Base-by-base conservation (phyloP, 1,284 basidiomycete genomes). In the Stygiomarasmius scandens region DNA sequence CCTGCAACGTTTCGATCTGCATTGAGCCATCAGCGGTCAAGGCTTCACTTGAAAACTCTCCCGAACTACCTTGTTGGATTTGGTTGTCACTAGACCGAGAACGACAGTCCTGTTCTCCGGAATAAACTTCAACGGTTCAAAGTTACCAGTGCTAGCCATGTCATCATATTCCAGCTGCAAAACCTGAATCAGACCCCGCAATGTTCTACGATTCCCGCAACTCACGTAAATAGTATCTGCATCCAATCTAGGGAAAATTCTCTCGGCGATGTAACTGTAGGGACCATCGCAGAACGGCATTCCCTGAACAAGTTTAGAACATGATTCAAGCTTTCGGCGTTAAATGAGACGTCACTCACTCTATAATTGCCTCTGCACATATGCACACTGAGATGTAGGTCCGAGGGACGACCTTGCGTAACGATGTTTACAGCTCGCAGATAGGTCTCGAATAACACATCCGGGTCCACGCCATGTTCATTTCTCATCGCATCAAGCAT, bases 341-440 rank as follows among this genome's bases (percentile, higher is more conserved):
- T n/a, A n/a, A n/a, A n/a, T n/a, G n/a, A n/a, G n/a, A n/a, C n/a
- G n/a, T n/a, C n/a, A n/a, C n/a, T n/a, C n/a, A 81, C 82, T 71
- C 76, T 86, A 77, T 85, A 92, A 75, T 93, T 93, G 22, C 90
- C 90, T 54, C 91, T 81, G 71, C 90, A 93, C 63, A 92, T 81
- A 69, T 94, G 92, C 27, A 93, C 71, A 10, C 89, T 84, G 27
- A 88, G 74, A 41, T 74, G 81, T 75, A 94, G 79, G 72, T 92
- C 89, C 34, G 64, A 63, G 1, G 88, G 87, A 43, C 83, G 80
- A 52, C 74, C 77, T 57, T 77, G 71, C 12, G 91, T 77, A 60
- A 82, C 84, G 46, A 85, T 76, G 71, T 91, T 91, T 77, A 89
- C 88, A 52, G 86, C 77, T 50, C 79, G 78, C 65, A 90, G 85